Conservation (phyloP, 2,329 filamentous ascomycete species). For the Curvularia verruculosa region DNA sequence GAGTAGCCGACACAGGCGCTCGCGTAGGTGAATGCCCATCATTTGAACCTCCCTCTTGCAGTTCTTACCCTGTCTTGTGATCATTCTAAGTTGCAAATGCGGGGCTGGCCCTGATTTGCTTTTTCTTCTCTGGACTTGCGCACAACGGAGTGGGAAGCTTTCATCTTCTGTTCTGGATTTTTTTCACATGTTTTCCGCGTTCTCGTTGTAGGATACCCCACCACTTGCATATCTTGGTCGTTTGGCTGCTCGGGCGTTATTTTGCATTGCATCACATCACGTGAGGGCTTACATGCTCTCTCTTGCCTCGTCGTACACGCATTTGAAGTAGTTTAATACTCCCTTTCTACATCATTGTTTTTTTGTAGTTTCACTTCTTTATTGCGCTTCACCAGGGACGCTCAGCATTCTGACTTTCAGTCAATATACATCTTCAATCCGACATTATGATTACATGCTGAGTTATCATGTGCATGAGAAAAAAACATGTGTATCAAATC, state of each 20-base stretch:
- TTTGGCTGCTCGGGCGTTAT: constrained; percentile 9
- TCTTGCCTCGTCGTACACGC: neutral
- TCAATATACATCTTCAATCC: neutral
- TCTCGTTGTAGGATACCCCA: constrained; percentile 11
- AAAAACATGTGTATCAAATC: neutral
- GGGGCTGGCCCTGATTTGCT: neutral
- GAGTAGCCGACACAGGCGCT: constrained; percentile 33
- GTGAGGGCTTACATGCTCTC: neutral
- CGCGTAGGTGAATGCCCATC: constrained; percentile 27
- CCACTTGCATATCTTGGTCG: constrained; percentile 3
- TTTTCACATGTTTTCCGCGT: neutral
- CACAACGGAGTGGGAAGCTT: neutral
- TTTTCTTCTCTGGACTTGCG: neutral
- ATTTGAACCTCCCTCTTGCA: neutral
- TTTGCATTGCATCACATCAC: constrained; percentile 3
- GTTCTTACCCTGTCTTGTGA: neutral
- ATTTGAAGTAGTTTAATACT: constrained; percentile 1
- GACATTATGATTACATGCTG: neutral
- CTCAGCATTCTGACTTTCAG: neutral
- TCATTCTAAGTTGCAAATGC: neutral
- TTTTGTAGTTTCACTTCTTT: neutral
- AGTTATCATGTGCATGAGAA: neutral
- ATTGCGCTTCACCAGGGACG: neutral
- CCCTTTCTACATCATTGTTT: neutral
- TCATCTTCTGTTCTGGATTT: neutral